Percentiles rank a stretch among this genome's conserved stretches.
Conservation (phyloP, 257 asterid genomes). For the Jasminum sambac region DNA sequence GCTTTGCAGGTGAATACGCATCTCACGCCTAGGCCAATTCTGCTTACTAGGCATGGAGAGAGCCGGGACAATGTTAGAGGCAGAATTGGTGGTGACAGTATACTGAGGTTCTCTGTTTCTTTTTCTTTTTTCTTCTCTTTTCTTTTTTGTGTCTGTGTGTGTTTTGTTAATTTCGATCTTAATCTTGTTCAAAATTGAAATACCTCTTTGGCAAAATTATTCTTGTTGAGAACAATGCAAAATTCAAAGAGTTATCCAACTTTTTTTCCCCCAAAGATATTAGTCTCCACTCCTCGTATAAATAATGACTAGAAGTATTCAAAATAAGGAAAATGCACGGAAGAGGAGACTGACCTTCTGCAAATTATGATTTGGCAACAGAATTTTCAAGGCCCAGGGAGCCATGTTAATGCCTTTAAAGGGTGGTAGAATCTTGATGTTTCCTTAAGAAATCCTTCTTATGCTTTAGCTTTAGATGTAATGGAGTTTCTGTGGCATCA, state of each 20-base stretch:
- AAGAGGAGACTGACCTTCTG: background rate
- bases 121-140: background rate
- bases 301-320: constrained; percentile 8
- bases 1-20: constrained; percentile 88
- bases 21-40: constrained; percentile 96
- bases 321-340: constrained; percentile 1
- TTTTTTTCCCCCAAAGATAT: background rate
- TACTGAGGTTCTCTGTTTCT: constrained; percentile 55
- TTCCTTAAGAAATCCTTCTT: background rate
- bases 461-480: constrained; percentile 10
- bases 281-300: background rate
- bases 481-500: constrained; percentile 14
- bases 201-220: background rate
- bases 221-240: background rate
- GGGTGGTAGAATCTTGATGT: background rate
- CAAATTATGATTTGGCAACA: constrained; percentile 11
- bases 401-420: constrained; percentile 10
- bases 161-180: background rate
- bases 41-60: constrained; percentile 99
- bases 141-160: no score
- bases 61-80: constrained; percentile 93
- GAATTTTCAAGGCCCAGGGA: constrained; percentile 6
- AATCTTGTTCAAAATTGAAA: background rate
- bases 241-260: constrained; percentile 10
- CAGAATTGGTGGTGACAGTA: constrained; percentile 97